Percentiles rank a stretch among this genome's conserved stretches.
Conservation (phyloP, 1,284 basidiomycete genomes). For the Cerrena zonata region DNA sequence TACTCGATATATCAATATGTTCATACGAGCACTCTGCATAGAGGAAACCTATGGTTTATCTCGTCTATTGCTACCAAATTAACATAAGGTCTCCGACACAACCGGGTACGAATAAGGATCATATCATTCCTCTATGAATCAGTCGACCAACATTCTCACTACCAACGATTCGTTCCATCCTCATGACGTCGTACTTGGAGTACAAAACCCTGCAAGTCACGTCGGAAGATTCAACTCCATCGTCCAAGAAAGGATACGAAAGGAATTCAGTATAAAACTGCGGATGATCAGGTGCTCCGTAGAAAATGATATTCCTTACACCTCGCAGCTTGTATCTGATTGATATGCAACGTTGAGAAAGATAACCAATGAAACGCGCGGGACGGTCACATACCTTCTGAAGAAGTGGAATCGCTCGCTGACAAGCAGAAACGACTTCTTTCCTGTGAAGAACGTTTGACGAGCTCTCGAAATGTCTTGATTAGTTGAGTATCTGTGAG, state of each 20-base stretch:
- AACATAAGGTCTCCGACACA: too few relatives aligned
- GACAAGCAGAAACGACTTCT: constrained; percentile 81
- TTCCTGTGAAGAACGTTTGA: constrained; percentile 87
- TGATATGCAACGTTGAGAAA: not conserved
- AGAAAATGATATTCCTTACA: constrained; percentile 88
- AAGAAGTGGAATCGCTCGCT: constrained; percentile 99
- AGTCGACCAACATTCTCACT: constrained; percentile 48
- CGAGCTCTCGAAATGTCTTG: constrained; percentile 90
- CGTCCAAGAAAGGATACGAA: constrained; percentile 80
- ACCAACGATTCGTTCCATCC: constrained; percentile 75
- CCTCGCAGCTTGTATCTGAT: constrained; percentile 84
- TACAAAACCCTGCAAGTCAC: constrained; percentile 76
- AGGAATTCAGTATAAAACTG: constrained; percentile 89
- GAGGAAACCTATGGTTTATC: too few relatives aligned
- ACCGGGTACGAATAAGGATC: too few relatives aligned
- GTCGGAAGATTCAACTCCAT: constrained; percentile 73
- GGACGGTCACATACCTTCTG: constrained; percentile 52
- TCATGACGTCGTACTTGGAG: constrained; percentile 84
- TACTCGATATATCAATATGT: too few relatives aligned
- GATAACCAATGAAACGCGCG: not conserved
- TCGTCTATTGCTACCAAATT: too few relatives aligned
- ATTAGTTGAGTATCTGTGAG: constrained; percentile 80
- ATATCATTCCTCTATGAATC: constrained; percentile 25
- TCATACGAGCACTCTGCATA: too few relatives aligned
- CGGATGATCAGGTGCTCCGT: constrained; percentile 84